Conservation (phyloP, 495 filamentous ascomycete genomes). For the Bacidia rubella region DNA sequence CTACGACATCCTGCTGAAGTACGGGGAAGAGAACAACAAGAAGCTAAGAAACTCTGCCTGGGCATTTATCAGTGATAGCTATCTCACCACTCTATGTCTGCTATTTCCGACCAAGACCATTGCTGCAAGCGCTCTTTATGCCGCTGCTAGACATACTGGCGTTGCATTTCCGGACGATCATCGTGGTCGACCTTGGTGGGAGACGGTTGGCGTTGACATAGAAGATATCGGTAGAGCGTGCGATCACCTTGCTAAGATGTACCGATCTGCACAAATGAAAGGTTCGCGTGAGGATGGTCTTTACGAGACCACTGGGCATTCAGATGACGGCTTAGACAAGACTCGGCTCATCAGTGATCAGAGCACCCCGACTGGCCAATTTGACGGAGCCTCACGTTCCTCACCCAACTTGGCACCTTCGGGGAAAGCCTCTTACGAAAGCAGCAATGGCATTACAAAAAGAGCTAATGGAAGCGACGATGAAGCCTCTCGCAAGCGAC, state of each 20-base stretch:
- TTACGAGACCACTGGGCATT: slow-evolving; percentile 13
- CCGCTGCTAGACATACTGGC: slow-evolving; percentile 54
- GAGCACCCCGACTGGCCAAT: background rate
- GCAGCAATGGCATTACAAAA: background rate
- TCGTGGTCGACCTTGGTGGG: slow-evolving; percentile 79
- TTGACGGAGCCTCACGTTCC: background rate
- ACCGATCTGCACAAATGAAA: slow-evolving; percentile 46
- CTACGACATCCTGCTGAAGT: slow-evolving; percentile 57
- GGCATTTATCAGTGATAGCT: slow-evolving; percentile 84
- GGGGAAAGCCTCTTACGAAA: background rate
- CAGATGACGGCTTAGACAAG: slow-evolving; percentile 13
- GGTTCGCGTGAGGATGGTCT: slow-evolving; percentile 12
- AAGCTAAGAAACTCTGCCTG: slow-evolving; percentile 69
- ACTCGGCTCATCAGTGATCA: slow-evolving; percentile 6
- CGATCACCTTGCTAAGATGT: slow-evolving; percentile 58
- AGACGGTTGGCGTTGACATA: slow-evolving; percentile 48
- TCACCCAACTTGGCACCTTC: background rate
- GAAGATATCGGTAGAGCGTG: slow-evolving; percentile 51
- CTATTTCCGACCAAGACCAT: slow-evolving; percentile 65
- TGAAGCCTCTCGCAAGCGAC: background rate
- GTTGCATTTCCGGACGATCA: slow-evolving; percentile 60
- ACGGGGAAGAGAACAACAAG: slow-evolving; percentile 59
- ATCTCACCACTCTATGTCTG: slow-evolving; percentile 72
- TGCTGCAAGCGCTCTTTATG: slow-evolving; percentile 76
- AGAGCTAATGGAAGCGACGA: too few species aligned